Evolutionary conservation across 495 filamentous ascomycete species (phyloP), one percentile per base, ranked within the genome.

Genomic region (Penicillium taxi): DNA sequence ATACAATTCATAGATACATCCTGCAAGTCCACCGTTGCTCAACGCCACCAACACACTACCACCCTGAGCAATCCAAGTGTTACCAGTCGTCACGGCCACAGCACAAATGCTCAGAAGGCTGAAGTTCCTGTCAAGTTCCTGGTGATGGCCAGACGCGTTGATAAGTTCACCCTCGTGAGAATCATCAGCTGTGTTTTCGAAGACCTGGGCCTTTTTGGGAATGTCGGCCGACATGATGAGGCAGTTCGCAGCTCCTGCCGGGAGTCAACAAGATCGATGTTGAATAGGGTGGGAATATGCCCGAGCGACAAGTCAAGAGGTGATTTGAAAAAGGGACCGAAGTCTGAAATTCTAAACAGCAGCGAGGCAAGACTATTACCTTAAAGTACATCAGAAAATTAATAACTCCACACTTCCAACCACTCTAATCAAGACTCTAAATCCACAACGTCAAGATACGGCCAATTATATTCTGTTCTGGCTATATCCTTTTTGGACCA

Each of bases 61-160:
- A 36, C 74, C 75, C 43, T 75, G 59, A 3, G 73, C 74, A 18
- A 71, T 69, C 77, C 77, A 81, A 14, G 71, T 67, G 55, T 77
- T 78, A 39, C 72, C 74, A 6, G 72, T 74, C 7, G 65, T 70
- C 6, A 80, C 61, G 0, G 68, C 75, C 13, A 77, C 53, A 3
- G 67, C 64, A 48, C 69, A 75, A 32, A 79, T 72, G 39, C 68
- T 75, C 40, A 77, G 37, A 2, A 80, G 56, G 28, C 72, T 69
- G 53, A 77, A 80, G 28, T 78, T 71, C 13, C 77, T 63, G 22
- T 77, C 64, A n/a, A 81, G 58, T 42, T 80, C 72, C 44, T 81
- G 74, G 20, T 48, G 51, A 53, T 80, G 74, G 16, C 77, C 75
- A 2, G 70, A 71, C 0, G 70, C 73, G 45, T 78, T 80, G 42